phyloP scores from a whole-genome alignment of 257 asterid genomes.

The Knoxia roxburghii region DNA sequence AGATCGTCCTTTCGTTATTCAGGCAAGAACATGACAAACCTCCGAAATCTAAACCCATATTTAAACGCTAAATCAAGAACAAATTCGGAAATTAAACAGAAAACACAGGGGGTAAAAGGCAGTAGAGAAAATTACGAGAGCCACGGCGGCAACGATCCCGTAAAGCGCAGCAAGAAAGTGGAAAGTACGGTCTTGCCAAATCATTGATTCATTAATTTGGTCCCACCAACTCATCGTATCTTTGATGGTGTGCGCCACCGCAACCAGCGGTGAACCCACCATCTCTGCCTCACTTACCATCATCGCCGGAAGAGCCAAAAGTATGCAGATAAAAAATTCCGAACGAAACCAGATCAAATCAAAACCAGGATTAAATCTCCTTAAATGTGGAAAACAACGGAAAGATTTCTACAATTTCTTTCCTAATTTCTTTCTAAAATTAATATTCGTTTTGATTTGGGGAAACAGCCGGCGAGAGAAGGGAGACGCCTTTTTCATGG shows the following conservation, averaged over 20 bases:
- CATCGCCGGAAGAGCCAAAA: conserved; percentile 37
- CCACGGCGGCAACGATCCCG: conserved; percentile 5
- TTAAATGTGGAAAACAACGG: background rate
- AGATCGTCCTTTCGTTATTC: background rate
- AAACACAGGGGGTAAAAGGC: background rate
- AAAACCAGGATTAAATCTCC: background rate
- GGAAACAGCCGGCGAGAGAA: conserved; percentile 27
- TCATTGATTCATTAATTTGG: conserved; percentile 45
- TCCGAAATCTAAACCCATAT: background rate
- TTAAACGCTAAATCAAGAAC: no score
- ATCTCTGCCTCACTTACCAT: conserved; percentile 35
- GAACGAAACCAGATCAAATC: background rate
- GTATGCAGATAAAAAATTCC: background rate
- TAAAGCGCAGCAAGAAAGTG: conserved; percentile 46
- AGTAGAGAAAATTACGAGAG: background rate
- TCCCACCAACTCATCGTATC: conserved; percentile 84
- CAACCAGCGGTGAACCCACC: conserved; percentile 29
- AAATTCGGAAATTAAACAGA: background rate
- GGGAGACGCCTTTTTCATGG: conserved; percentile 11
- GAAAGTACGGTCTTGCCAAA: conserved; percentile 86
- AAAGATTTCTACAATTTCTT: background rate
- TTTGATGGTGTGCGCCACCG: conserved; percentile 42
- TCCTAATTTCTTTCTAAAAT: background rate
- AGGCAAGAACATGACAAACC: background rate
- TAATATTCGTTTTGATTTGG: conserved; percentile 6